A percentile compares a stretch with the other conserved stretches of the same genome.
phyloP scores from a whole-genome alignment of 768 basidiomycete genomes.

The Auricularia auricula-judae region DNA sequence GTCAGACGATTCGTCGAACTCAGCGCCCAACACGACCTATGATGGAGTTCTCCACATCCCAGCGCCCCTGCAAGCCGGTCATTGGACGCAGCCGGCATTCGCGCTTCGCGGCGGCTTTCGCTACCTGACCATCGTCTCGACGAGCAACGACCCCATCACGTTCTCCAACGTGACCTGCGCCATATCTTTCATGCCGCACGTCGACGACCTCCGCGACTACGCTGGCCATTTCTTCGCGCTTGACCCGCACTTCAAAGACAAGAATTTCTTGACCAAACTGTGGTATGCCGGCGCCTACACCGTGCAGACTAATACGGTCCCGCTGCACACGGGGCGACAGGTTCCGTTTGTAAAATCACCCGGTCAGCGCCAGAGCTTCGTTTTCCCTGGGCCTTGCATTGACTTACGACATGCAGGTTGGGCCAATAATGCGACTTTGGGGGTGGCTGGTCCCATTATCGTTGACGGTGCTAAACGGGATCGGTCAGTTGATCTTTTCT shows the following conservation, averaged over 20 bases:
- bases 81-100: constrained; percentile 38
- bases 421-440: constrained; percentile 44
- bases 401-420: constrained; percentile 25
- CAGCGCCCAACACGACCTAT: constrained; percentile 30
- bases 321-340: constrained; percentile 37
- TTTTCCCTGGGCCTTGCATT: too few relatives aligned
- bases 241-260: constrained; percentile 34
- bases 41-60: constrained; percentile 31
- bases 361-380: constrained; percentile 14
- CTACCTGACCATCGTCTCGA: constrained; percentile 38
- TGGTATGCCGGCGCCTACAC: constrained; percentile 57
- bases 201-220: constrained; percentile 36
- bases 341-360: constrained; percentile 32
- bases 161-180: constrained; percentile 40
- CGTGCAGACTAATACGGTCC: constrained; percentile 45
- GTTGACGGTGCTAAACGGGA: constrained; percentile 54
- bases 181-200: constrained; percentile 45
- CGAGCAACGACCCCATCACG: constrained; percentile 19
- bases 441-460: constrained; percentile 45
- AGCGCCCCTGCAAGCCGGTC: constrained; percentile 26
- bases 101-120: constrained; percentile 42
- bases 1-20: constrained; percentile 36
- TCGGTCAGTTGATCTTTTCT: constrained; percentile 15
- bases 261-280: constrained; percentile 40
- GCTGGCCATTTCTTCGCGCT: constrained; percentile 40